A percentile compares a stretch with the other conserved stretches of the same genome.
phyloP scores from a whole-genome alignment of 2,329 filamentous ascomycete species.

The Penicillium sclerotiorum region DNA sequence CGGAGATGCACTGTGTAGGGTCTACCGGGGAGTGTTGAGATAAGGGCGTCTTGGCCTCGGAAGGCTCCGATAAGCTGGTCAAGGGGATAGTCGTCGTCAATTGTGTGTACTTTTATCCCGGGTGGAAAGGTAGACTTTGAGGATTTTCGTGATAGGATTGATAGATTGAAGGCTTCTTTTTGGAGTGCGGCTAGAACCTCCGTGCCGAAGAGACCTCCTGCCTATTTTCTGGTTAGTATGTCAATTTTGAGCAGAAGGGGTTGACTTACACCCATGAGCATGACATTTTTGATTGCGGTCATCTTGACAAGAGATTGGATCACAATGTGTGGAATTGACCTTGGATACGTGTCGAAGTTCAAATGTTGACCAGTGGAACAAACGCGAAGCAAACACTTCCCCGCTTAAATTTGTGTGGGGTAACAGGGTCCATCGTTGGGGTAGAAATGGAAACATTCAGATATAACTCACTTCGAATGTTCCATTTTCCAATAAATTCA shows the following conservation, averaged over 20 bases:
- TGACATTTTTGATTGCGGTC: slow-evolving; percentile 4
- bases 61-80: slow-evolving; percentile 12
- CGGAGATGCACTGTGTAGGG: slow-evolving; percentile 14
- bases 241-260: not conserved
- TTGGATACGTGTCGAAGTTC: too few species aligned
- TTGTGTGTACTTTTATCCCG: not conserved
- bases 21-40: slow-evolving; percentile 15
- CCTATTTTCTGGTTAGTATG: slow-evolving; percentile 3
- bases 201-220: slow-evolving; percentile 6
- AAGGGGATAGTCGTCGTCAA: slow-evolving; percentile 4
- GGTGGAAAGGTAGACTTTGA: not conserved
- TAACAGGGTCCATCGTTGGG: too few species aligned
- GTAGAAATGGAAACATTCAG: too few species aligned
- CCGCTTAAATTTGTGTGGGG: too few species aligned
- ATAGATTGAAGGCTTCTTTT: slow-evolving; percentile 8
- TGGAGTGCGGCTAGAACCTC: slow-evolving; percentile 1
- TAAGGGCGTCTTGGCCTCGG: slow-evolving; percentile 18
- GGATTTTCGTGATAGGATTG: slow-evolving; percentile 2
- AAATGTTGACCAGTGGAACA: too few species aligned
- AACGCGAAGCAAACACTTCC: too few species aligned
- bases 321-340: too few species aligned
- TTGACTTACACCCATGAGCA: slow-evolving; percentile 2
- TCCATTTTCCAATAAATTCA: too few species aligned
- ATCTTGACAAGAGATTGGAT: not conserved
- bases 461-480: too few species aligned